These are phyloP conservation scores for Dionaea muscipula DNA, from an alignment of 179 eudicot genomes.

Conservation along the genomic window DNA sequence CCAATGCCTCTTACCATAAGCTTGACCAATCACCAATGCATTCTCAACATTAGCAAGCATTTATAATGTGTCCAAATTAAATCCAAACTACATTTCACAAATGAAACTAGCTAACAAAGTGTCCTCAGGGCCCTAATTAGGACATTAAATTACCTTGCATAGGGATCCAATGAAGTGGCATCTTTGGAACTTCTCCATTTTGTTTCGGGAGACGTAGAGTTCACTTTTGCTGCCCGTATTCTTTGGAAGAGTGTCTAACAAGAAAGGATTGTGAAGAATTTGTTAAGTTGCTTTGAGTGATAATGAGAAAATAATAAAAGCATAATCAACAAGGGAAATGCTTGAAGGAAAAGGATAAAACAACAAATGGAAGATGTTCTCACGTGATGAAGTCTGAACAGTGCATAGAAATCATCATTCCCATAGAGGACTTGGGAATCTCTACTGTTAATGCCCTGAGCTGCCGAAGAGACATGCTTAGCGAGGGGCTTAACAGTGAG, in stretches of 20 bases:
- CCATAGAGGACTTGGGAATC: slow-evolving; percentile 53
- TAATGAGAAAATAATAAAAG: not conserved
- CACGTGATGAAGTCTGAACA: slow-evolving; percentile 75
- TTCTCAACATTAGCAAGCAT: too few species aligned
- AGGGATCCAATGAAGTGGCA: slow-evolving; percentile 40
- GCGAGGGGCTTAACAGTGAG: slow-evolving; percentile 56
- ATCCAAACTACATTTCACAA: slow-evolving; percentile 28
- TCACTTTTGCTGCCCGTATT: slow-evolving; percentile 56
- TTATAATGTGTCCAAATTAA: too few species aligned
- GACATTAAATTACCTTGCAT: slow-evolving; percentile 46
- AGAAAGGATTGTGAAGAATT: not conserved
- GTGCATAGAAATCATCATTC: slow-evolving; percentile 54
- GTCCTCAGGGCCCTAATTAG: slow-evolving; percentile 1
- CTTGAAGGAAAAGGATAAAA: not conserved
- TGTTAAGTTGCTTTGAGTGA: not conserved
- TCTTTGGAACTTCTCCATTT: slow-evolving; percentile 55
- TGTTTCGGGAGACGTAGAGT: slow-evolving; percentile 41
- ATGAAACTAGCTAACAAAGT: not conserved
- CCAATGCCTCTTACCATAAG: too few species aligned
- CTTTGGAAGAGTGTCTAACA: slow-evolving; percentile 65
- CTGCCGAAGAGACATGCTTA: slow-evolving; percentile 40
- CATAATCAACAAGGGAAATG: not conserved
- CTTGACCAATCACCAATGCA: too few species aligned
- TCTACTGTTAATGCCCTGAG: slow-evolving; percentile 24
- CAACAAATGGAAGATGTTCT: slow-evolving; percentile 11